Evolutionary conservation across 495 filamentous ascomycete genomes (phyloP).

Genomic region (Penicillium herquei): DNA sequence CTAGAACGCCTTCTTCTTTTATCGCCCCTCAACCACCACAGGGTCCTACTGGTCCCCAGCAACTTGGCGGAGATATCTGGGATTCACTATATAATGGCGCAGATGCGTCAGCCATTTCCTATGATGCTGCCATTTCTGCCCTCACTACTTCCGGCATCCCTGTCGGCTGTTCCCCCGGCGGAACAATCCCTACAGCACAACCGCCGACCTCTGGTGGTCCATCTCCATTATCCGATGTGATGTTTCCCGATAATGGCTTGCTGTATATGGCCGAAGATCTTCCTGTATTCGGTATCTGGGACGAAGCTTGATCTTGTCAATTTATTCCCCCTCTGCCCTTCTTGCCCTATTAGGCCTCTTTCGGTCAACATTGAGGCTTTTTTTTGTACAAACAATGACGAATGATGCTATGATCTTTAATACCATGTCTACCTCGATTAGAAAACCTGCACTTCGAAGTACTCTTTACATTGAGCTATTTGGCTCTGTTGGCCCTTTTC

Average conservation of each 20-base stretch:
- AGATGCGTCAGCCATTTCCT: conserved; percentile 29
- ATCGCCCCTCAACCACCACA: conserved; percentile 12
- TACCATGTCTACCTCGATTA: too few relatives aligned
- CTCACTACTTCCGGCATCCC: conserved; percentile 48
- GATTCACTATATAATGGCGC: conserved; percentile 31
- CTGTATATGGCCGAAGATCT: conserved; percentile 44
- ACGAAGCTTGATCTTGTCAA: conserved; percentile 18
- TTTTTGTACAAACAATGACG: not conserved
- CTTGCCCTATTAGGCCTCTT: not conserved
- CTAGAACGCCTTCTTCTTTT: conserved; percentile 12
- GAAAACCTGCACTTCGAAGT: too few relatives aligned
- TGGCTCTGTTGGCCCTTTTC: too few relatives aligned
- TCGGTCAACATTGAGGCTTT: not conserved
- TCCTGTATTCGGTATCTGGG: conserved; percentile 40
- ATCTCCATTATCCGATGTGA: conserved; percentile 40
- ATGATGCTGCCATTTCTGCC: conserved; percentile 48
- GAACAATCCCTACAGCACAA: conserved; percentile 29
- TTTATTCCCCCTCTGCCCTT: not conserved
- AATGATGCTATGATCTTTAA: not conserved
- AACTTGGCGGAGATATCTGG: conserved; percentile 29
- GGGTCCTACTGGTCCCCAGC: conserved; percentile 6
- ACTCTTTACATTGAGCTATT: too few relatives aligned
- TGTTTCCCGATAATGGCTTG: conserved; percentile 40
- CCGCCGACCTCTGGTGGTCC: conserved; percentile 21
- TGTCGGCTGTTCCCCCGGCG: conserved; percentile 40